Conservation (phyloP, 257 asterid genomes). For the Eustoma russellianum region DNA sequence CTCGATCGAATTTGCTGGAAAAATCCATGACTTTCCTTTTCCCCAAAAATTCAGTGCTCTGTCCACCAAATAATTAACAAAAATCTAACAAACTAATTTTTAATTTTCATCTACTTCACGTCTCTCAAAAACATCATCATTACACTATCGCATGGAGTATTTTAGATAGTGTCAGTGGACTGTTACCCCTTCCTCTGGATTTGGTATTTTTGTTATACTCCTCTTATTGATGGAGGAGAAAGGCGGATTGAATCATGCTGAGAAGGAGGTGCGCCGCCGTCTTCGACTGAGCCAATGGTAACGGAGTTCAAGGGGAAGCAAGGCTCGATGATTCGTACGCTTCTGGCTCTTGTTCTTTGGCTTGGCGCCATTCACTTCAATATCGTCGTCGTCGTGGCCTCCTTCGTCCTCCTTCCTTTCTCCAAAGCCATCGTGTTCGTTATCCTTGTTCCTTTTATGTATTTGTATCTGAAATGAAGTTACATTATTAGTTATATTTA, state of each 20-base stretch:
- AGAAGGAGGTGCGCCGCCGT: conserved; percentile 2
- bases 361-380: conserved; percentile 66
- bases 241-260: conserved; percentile 17
- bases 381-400: conserved; percentile 28
- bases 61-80: neutral
- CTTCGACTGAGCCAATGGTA: conserved; percentile 25
- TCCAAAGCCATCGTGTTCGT: conserved; percentile 56
- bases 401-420: conserved; percentile 60
- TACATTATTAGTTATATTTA: neutral
- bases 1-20: no score
- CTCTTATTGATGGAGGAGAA: conserved; percentile 9
- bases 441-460: neutral
- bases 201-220: neutral
- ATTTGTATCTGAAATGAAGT: neutral
- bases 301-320: conserved; percentile 53
- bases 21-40: no score
- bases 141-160: neutral
- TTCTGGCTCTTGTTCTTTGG: conserved; percentile 54
- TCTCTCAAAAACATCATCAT: neutral
- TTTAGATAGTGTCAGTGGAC: neutral
- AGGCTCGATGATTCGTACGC: conserved; percentile 29
- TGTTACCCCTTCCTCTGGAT: neutral
- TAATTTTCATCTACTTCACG: neutral
- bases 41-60: no score
- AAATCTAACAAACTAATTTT: no score